Conservation (phyloP, 441 rosid species). For the Gossypium schwendimanii region DNA sequence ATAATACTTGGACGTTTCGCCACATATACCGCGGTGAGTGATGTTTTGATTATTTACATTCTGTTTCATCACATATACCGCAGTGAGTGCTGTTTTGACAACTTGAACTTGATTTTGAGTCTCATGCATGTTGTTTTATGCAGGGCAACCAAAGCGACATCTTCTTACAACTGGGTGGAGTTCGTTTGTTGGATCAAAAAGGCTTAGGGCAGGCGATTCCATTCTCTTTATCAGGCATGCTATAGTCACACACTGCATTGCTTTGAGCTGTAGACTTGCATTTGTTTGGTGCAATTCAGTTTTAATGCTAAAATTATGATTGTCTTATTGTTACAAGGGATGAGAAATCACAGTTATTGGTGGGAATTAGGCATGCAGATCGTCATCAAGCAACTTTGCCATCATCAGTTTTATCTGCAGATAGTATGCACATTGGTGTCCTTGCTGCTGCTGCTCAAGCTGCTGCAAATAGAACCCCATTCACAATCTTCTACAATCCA, state of each 20-base stretch:
- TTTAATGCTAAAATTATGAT: not conserved
- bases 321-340: slow-evolving; percentile 37
- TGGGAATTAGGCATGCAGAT: slow-evolving; percentile 89
- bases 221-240: slow-evolving; percentile 82
- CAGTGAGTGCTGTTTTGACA: slow-evolving; percentile 33
- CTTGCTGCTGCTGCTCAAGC: slow-evolving; percentile 99
- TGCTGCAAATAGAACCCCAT: slow-evolving; percentile 70
- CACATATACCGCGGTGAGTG: slow-evolving; percentile 80
- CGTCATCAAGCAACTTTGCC: slow-evolving; percentile 83
- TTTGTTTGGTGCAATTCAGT: slow-evolving; percentile 1
- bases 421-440: slow-evolving; percentile 98
- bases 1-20: slow-evolving; percentile 88
- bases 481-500: slow-evolving; percentile 89
- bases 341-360: slow-evolving; percentile 91
- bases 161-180: slow-evolving; percentile 98
- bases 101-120: not conserved
- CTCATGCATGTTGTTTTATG: slow-evolving; percentile 12
- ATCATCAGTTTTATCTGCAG: slow-evolving; percentile 90
- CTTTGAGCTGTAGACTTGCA: not conserved
- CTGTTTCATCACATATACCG: slow-evolving; percentile 70
- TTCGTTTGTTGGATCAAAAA: slow-evolving; percentile 84
- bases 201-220: slow-evolving; percentile 91
- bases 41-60: not conserved
- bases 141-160: slow-evolving; percentile 98
- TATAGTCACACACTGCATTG: not conserved